Base-by-base conservation (phyloP, 352 stramenopile species). In the Ophiocytium majus region DNA sequence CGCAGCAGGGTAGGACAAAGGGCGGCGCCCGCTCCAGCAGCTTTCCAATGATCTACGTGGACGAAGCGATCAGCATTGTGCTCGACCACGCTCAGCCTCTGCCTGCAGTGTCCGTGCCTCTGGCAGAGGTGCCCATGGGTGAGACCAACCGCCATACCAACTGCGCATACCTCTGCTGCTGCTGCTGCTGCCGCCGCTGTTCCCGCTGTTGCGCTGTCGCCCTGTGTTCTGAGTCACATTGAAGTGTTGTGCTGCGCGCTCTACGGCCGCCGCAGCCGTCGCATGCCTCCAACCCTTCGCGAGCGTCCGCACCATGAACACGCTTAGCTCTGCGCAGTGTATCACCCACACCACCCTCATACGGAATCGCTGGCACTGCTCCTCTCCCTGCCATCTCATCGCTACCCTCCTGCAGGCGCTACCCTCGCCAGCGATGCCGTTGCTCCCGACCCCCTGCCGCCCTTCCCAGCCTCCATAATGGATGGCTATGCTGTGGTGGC, bases 401-500 rank as follows among this genome's bases (percentile, higher is more conserved):
- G 43, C 43, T 57, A 14, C 43, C 5, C 14, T 78, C 5, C 32
- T 14, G 14, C 35, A 78, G 66, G 66, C 31, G 1, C 75, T 14
- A 81, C 32, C 9, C 36, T 88, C 35, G 82, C 81, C 1, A 33
- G 49, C 28, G 82, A 88, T 64, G 76, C 80, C 1, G 76, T 66
- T 0, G 83, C 86, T 50, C 78, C 78, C 0, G 86, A 89, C 66
- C 92, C 95, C n/a, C 90, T 98, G 83, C 97, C 97, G 1, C 91
- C 94, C 1, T 98, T 98, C 86, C 94, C 93, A n/a, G 95, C 96
- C 35, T 98, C 94, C 63, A 98, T 99, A 76, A 99, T 98, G 95
- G 97, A 99, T 90, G 97, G 97, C 36, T 99, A 98, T 90, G 96
- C 95, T 5, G 93, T 99, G 0, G 89, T 96, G 0, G 92, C 75